Base-by-base conservation (phyloP, 176 grass and related monocot genomes). In the Carex parvula region DNA sequence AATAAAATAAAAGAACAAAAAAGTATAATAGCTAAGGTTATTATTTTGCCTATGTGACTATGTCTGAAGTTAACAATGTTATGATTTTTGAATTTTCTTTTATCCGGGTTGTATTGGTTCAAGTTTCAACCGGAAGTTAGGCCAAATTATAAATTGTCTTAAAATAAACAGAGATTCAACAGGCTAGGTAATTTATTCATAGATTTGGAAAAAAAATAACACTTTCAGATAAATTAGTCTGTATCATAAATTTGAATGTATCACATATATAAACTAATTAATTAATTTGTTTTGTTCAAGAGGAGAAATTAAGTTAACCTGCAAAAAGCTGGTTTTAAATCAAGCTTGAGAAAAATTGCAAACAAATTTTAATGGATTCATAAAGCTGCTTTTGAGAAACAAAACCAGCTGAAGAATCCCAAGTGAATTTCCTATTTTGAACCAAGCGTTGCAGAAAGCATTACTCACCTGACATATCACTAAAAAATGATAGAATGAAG, bases 381-480 rank as follows among this genome's bases (percentile, higher is more conserved):
- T 5, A 74, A 75, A 75, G 71, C 21, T 75, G 22, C 46, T 35
- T 78, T 77, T 30, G 12, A 57, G 73, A 78, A 56, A 18, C 5
- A 78, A 55, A 78, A 21, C 20, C 44, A 78, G 37, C 13, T 32
- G 17, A 56, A 57, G 14, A 56, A 30, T 6, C 26, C 15, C 46
- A 78, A 56, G 32, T 17, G 12, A 57, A 17, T 56, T 57, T 57
- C 52, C 73, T n/a, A 55, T 33, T 57, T 57, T 78, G 26, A 56
- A 78, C 50, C 6, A 11, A 33, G 21, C 73, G 6, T 35, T 30
- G 52, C 73, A 78, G 53, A 33, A 78, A 78, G 52, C 73, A 57
- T 78, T 56, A 56, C 14, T 9, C 14, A 30, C 54, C 73, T 78
- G 73, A 78, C 73, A 78, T 16, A 78, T 26, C 73, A 78, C 73